Evolutionary conservation across 1,284 basidiomycete species (phyloP).

Genomic region (Sporisorium reilianum): DNA sequence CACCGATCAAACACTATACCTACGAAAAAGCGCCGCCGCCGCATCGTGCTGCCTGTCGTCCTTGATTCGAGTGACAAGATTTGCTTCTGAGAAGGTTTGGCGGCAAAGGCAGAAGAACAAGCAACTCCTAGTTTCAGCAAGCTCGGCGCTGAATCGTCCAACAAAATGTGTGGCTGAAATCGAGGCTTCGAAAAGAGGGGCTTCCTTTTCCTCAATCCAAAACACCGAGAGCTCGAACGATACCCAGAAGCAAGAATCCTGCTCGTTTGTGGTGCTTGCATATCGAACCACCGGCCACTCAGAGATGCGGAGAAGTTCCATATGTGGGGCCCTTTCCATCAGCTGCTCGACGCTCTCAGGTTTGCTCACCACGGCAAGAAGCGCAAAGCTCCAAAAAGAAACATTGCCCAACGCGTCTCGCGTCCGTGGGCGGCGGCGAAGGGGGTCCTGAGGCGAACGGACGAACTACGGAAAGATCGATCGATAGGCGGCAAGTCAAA

Average conservation of each 20-base stretch:
- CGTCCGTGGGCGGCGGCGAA: too few species aligned
- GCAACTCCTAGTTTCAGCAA: not conserved
- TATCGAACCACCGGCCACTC: not conserved
- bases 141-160: not conserved
- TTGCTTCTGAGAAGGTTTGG: too few species aligned
- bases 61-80: too few species aligned
- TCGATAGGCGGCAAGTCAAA: not conserved
- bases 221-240: not conserved
- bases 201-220: not conserved
- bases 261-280: too few species aligned
- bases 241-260: slow-evolving; percentile 4
- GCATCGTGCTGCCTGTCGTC: too few species aligned
- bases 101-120: too few species aligned
- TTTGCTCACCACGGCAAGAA: not conserved
- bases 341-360: not conserved
- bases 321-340: slow-evolving; percentile 9
- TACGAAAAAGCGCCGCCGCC: too few species aligned
- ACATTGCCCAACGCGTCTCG: not conserved
- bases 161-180: not conserved
- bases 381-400: not conserved
- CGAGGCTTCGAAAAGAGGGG: not conserved
- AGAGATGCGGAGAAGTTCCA: not conserved
- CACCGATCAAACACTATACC: too few species aligned
- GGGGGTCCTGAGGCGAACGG: not conserved
- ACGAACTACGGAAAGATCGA: slow-evolving; percentile 11